These are phyloP conservation scores for Pythium dissimile DNA, from an alignment of 352 stramenopile species.

Conservation along the genomic window DNA sequence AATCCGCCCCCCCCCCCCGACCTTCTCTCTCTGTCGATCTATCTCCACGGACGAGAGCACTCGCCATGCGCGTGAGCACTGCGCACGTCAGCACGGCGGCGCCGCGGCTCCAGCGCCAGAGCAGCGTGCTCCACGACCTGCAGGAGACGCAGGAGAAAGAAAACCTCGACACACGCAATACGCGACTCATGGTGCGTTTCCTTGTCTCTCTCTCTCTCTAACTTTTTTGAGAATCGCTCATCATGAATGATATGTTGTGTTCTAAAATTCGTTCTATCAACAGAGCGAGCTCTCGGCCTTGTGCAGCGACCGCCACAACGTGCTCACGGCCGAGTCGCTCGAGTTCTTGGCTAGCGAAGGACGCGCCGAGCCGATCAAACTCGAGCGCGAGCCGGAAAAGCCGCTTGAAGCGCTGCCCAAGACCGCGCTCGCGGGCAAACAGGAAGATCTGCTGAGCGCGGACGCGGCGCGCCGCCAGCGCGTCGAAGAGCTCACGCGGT, in stretches of 20 bases:
- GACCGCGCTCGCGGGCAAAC: slow-evolving; percentile 27
- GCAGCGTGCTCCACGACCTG: slow-evolving; percentile 76
- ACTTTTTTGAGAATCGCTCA: background rate
- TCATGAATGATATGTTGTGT: background rate
- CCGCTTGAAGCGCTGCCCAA: slow-evolving; percentile 18
- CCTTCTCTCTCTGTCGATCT: background rate
- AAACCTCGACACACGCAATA: slow-evolving; percentile 63
- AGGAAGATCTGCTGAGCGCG: slow-evolving; percentile 68
- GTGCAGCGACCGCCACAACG: slow-evolving; percentile 68
- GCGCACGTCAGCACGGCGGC: slow-evolving; percentile 11
- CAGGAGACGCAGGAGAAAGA: slow-evolving; percentile 77
- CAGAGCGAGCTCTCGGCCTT: slow-evolving; percentile 64
- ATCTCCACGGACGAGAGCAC: background rate
- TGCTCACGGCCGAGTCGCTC: slow-evolving; percentile 74
- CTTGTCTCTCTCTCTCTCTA: background rate
- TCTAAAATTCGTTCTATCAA: too few relatives aligned
- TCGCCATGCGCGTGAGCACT: slow-evolving; percentile 27
- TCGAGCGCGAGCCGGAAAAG: slow-evolving; percentile 67
- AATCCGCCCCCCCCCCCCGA: background rate
- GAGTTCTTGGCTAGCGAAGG: slow-evolving; percentile 56
- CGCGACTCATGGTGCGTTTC: slow-evolving; percentile 58
- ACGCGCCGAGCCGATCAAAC: slow-evolving; percentile 67
- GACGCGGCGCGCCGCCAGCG: slow-evolving; percentile 74
- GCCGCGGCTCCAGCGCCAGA: slow-evolving; percentile 44
- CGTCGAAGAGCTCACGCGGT: slow-evolving; percentile 84